These are phyloP conservation scores for Solanum hybrid DNA, from an alignment of 305 asterid genomes.

Conservation along the genomic window DNA sequence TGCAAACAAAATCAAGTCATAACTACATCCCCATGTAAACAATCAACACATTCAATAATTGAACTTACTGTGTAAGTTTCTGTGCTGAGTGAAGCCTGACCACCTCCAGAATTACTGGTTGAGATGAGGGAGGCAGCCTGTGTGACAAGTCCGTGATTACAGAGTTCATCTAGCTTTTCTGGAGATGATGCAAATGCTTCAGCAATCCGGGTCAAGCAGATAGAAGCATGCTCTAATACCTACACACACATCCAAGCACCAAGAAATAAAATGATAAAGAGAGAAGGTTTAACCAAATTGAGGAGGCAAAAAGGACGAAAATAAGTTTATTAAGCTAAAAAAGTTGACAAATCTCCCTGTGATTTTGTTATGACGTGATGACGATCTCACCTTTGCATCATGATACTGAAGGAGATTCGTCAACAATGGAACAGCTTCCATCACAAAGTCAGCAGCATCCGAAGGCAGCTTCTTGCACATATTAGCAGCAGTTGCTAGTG, in stretches of 20 bases:
- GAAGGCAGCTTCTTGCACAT: conserved; percentile 97
- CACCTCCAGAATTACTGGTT: conserved; percentile 79
- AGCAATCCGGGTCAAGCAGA: conserved; percentile 94
- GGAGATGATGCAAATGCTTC: conserved; percentile 94
- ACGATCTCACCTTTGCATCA: conserved; percentile 76
- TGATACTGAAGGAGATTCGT: conserved; percentile 97
- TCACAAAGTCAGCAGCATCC: conserved; percentile 95
- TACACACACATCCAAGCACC: conserved; percentile 15
- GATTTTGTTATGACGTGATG: background rate
- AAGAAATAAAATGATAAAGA: background rate
- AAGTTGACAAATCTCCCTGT: background rate
- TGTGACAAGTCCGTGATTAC: conserved; percentile 90
- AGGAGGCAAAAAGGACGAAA: background rate
- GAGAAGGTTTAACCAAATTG: background rate
- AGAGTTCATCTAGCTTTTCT: conserved; percentile 86
- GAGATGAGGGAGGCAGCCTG: conserved; percentile 91
- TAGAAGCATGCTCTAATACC: conserved; percentile 96
- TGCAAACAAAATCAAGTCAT: conserved; percentile 32
- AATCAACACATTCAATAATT: background rate
- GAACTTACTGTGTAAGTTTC: conserved; percentile 78
- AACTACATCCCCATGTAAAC: conserved; percentile 2
- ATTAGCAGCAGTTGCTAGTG: conserved; percentile 92
- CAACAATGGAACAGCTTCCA: conserved; percentile 98
- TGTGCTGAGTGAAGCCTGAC: conserved; percentile 82
- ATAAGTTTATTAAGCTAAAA: background rate